Evolutionary conservation across 176 grass and related monocot species (phyloP).

Genomic region (Hordeum marinum): DNA sequence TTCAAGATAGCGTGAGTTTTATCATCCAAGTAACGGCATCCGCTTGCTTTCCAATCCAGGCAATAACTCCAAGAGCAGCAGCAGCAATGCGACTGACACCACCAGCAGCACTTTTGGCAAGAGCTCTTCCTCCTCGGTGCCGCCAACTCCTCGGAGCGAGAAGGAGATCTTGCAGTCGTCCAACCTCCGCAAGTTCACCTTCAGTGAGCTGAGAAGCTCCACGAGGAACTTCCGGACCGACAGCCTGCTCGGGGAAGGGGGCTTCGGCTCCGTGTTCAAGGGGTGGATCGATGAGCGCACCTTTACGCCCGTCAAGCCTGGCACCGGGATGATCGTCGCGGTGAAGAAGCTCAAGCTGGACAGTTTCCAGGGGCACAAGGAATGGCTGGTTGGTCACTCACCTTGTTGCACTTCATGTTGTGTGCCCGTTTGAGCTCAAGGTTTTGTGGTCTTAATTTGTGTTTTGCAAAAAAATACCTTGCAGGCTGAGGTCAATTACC

Average conservation of each 20-base stretch:
- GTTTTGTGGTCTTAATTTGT: slow-evolving; percentile 18
- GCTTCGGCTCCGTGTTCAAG: slow-evolving; percentile 93
- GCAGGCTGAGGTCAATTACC: slow-evolving; percentile 91
- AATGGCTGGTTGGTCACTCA: slow-evolving; percentile 78
- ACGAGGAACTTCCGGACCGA: slow-evolving; percentile 91
- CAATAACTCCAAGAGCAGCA: slow-evolving; percentile 55
- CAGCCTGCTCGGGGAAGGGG: slow-evolving; percentile 77
- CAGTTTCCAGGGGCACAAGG: slow-evolving; percentile 80
- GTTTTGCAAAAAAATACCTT: slow-evolving; percentile 18
- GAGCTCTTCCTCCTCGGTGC: slow-evolving; percentile 53
- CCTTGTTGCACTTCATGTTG: neutral
- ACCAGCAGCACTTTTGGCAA: slow-evolving; percentile 47
- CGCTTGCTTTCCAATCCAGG: slow-evolving; percentile 40
- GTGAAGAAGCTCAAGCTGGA: slow-evolving; percentile 97
- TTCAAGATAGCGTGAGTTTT: neutral
- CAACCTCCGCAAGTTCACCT: slow-evolving; percentile 72
- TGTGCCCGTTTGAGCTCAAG: neutral
- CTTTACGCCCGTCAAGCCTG: slow-evolving; percentile 58
- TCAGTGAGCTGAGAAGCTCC: slow-evolving; percentile 64
- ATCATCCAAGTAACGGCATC: neutral
- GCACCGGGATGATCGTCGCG: slow-evolving; percentile 74
- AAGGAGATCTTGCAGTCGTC: slow-evolving; percentile 76
- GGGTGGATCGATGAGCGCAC: slow-evolving; percentile 91
- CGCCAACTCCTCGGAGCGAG: slow-evolving; percentile 59
- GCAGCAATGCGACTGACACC: slow-evolving; percentile 32